Percentiles rank a stretch among this genome's conserved stretches.
Evolutionary conservation across 345 rosid species (phyloP).

Genomic region (Citrus cavaleriei): DNA sequence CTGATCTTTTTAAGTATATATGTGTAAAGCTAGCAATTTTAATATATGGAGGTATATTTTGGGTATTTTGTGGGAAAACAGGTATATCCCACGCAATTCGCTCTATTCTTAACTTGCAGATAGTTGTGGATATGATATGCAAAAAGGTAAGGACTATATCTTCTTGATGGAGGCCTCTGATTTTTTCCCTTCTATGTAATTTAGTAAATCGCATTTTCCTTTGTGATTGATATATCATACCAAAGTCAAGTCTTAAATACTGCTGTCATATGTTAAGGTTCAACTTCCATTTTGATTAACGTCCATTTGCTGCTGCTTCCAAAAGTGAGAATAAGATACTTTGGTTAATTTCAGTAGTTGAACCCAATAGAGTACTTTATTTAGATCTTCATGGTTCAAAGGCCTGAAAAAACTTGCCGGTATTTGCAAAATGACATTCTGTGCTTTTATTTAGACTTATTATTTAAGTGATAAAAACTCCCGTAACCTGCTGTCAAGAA

Average conservation of each 20-base stretch:
- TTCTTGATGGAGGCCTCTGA: not conserved
- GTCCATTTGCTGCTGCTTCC: not conserved
- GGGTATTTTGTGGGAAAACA: no score
- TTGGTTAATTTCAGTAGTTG: not conserved
- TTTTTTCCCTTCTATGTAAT: not conserved
- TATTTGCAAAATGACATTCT: not conserved
- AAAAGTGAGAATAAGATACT: not conserved
- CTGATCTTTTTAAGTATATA: no score
- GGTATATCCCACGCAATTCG: no score
- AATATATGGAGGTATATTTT: no score
- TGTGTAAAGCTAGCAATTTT: no score
- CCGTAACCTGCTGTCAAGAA: not conserved
- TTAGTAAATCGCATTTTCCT: not conserved
- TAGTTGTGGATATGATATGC: slow-evolving; percentile 46
- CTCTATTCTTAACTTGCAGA: slow-evolving; percentile 40
- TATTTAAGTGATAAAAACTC: not conserved
- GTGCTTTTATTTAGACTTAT: not conserved
- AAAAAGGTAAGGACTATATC: slow-evolving; percentile 34
- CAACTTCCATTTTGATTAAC: not conserved
- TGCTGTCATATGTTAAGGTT: not conserved
- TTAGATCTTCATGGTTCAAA: no score
- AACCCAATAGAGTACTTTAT: not conserved
- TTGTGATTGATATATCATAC: not conserved
- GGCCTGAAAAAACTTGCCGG: not conserved
- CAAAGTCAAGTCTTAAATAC: not conserved